Evolutionary conservation across 2,329 filamentous ascomycete species (phyloP).

Genomic region (Phaeosphaeriaceae sp.): DNA sequence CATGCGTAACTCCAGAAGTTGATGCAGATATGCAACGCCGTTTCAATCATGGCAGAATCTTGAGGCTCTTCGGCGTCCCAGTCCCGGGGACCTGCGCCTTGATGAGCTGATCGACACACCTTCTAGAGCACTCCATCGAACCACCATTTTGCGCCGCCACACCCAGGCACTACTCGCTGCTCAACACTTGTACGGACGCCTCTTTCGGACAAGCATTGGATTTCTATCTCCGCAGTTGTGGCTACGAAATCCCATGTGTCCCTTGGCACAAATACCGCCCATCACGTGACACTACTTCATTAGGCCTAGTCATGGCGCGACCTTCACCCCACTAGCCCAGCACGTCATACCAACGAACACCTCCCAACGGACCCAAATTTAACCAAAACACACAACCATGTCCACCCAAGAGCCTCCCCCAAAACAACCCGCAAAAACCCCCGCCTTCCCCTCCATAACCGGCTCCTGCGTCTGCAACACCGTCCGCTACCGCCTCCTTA

Average conservation of each 20-base stretch:
- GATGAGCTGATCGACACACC: constrained; percentile 11
- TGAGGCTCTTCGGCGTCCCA: constrained; percentile 5
- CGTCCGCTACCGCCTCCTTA: constrained; percentile 34
- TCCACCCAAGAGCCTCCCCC: not conserved
- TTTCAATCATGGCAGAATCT: not conserved
- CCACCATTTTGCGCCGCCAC: constrained; percentile 11
- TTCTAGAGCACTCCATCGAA: constrained; percentile 16
- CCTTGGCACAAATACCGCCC: no score
- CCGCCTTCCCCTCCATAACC: constrained; percentile 36
- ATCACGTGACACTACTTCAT: no score
- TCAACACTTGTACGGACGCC: constrained; percentile 1
- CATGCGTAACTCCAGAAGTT: no score
- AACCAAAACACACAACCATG: not conserved
- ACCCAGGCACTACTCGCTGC: constrained; percentile 7
- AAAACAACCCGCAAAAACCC: not conserved
- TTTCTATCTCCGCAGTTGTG: no score
- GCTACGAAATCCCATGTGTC: no score
- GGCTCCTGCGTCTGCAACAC: constrained; percentile 36
- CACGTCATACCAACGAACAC: no score
- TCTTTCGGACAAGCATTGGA: no score
- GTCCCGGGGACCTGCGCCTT: constrained; percentile 7
- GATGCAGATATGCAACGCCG: no score
- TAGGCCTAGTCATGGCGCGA: no score
- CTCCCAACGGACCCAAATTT: not conserved
- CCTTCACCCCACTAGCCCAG: no score